Evolutionary conservation across 805 yeast genomes (phyloP).

Genomic region (Sugiyamaella chiloensis): DNA sequence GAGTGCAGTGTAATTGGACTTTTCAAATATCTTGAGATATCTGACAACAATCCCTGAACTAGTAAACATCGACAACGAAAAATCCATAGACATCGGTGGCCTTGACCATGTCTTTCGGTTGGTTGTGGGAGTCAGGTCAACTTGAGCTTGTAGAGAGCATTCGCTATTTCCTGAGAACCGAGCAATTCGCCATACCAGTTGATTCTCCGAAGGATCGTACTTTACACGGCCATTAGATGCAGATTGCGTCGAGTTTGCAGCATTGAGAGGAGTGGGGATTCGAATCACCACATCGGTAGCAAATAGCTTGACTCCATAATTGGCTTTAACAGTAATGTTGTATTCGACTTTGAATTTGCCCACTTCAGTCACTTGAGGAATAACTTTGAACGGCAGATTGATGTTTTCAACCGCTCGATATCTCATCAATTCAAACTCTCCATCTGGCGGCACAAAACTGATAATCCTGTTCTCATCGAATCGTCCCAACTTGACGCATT

Average conservation of each 20-base stretch:
- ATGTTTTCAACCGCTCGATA: conserved; percentile 60
- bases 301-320: conserved; percentile 48
- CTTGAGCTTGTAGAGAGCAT: conserved; percentile 54
- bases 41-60: conserved; percentile 73
- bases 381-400: conserved; percentile 66
- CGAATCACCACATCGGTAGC: conserved; percentile 63
- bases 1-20: conserved; percentile 61
- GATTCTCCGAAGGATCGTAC: conserved; percentile 61
- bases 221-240: conserved; percentile 64
- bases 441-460: conserved; percentile 83
- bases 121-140: conserved; percentile 38
- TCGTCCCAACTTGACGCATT: conserved; percentile 71
- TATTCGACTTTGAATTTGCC: conserved; percentile 51
- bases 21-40: conserved; percentile 62
- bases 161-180: conserved; percentile 68
- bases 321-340: conserved; percentile 58
- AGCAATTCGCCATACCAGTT: conserved; percentile 65
- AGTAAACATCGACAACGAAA: conserved; percentile 69
- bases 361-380: conserved; percentile 49
- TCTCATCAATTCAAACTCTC: conserved; percentile 76
- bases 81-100: conserved; percentile 72
- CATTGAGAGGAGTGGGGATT: conserved; percentile 67
- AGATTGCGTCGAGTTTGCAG: conserved; percentile 43
- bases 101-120: conserved; percentile 50
- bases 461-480: conserved; percentile 65